Percentiles rank a stretch among this genome's conserved stretches.
Conservation (phyloP, 179 eudicot genomes). For the Nepenthes alata region DNA sequence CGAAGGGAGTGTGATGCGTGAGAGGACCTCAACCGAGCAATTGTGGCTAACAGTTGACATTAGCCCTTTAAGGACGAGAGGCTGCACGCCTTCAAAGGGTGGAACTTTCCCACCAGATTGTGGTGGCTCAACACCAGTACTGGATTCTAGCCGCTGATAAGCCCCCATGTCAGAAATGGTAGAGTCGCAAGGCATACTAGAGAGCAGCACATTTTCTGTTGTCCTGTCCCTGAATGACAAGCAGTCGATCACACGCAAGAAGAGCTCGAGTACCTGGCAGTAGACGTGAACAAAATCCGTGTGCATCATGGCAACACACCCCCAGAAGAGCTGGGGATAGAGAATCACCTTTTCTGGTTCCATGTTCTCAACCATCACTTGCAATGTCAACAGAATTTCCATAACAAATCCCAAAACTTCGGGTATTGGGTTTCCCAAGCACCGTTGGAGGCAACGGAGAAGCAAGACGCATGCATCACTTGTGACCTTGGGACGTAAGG, state of each 20-base stretch:
- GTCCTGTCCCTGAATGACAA: slow-evolving; percentile 84
- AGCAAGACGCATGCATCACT: slow-evolving; percentile 90
- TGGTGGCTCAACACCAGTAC: slow-evolving; percentile 24
- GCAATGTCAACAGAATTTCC: slow-evolving; percentile 89
- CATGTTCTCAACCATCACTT: slow-evolving; percentile 99
- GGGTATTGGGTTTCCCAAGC: slow-evolving; percentile 79
- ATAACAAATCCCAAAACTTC: slow-evolving; percentile 80
- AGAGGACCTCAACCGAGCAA: slow-evolving; percentile 86
- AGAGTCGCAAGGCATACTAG: slow-evolving; percentile 83
- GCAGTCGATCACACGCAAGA: slow-evolving; percentile 85
- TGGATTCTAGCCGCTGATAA: slow-evolving; percentile 62
- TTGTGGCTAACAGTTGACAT: slow-evolving; percentile 86
- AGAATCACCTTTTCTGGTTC: slow-evolving; percentile 96
- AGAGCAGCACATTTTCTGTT: slow-evolving; percentile 88
- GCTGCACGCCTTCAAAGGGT: slow-evolving; percentile 91
- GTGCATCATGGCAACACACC: slow-evolving; percentile 98
- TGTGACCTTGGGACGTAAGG: slow-evolving; percentile 78
- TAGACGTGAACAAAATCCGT: slow-evolving; percentile 94
- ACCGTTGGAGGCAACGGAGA: slow-evolving; percentile 87
- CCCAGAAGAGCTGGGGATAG: slow-evolving; percentile 99
- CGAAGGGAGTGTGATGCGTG: slow-evolving; percentile 77
- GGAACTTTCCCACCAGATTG: slow-evolving; percentile 56
- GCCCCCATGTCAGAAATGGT: slow-evolving; percentile 46
- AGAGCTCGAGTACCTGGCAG: slow-evolving; percentile 94
- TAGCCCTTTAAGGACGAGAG: slow-evolving; percentile 90